Percentiles rank a stretch among this genome's conserved stretches.
Conservation (phyloP, 208 protist species). For the Trypanosoma scelopori region DNA sequence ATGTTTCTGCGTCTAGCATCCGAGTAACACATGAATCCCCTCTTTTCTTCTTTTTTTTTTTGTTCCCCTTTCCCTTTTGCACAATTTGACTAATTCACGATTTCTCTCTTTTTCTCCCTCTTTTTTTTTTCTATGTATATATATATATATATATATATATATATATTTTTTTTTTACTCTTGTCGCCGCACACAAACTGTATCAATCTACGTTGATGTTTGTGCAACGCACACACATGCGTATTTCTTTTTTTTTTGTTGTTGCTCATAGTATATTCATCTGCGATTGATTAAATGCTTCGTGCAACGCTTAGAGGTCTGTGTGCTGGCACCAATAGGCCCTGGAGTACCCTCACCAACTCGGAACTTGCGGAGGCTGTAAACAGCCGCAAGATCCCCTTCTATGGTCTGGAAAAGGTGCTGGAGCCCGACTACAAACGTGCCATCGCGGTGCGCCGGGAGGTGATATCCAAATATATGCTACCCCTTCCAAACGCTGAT, state of each 20-base stretch:
- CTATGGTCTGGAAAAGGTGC: conserved; percentile 82
- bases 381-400: conserved; percentile 75
- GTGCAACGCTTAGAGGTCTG: conserved; percentile 18
- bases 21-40: background rate
- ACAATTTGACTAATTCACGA: conserved; percentile 11
- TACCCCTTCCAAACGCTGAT: conserved; percentile 7
- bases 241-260: conserved; percentile 11
- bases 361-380: conserved; percentile 75
- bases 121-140: too few relatives aligned
- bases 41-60: too few relatives aligned
- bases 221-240: background rate
- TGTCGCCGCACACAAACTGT: conserved; percentile 16
- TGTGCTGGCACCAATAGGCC: conserved; percentile 22
- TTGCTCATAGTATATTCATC: too few relatives aligned
- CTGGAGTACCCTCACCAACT: conserved; percentile 67
- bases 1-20: conserved; percentile 1
- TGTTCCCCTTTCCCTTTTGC: too few relatives aligned
- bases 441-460: conserved; percentile 84
- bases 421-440: conserved; percentile 86
- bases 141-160: too few relatives aligned
- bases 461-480: conserved; percentile 48
- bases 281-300: conserved; percentile 26
- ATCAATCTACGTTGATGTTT: conserved; percentile 13
- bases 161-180: conserved; percentile 14
- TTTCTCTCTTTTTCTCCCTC: conserved; percentile 4